These are phyloP conservation scores for Saururus chinensis DNA, from an alignment of 164 flowering plant species.

Conservation along the genomic window DNA sequence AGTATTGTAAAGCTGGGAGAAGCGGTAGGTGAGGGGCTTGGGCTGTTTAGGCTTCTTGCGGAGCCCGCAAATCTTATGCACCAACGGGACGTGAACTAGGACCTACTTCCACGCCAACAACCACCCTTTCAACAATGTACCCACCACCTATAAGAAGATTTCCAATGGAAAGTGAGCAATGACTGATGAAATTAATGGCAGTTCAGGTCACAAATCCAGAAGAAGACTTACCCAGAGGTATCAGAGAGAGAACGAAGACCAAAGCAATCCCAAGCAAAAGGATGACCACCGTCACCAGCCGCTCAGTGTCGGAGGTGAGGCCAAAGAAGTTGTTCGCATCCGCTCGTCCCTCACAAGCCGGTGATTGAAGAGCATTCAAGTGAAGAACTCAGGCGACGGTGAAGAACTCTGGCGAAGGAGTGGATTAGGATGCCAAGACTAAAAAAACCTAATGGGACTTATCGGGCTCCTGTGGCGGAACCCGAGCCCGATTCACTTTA, in stretches of 20 bases:
- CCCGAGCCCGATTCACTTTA: no score
- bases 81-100: conserved; percentile 78
- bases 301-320: no score
- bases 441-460: no score
- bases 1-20: conserved; percentile 31
- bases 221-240: not conserved
- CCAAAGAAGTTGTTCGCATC: no score
- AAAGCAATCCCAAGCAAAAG: not conserved
- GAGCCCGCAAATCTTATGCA: conserved; percentile 75
- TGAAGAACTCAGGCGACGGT: no score
- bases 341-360: no score
- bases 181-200: no score
- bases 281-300: no score
- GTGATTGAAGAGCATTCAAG: no score
- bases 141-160: not conserved
- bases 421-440: no score
- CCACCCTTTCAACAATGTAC: conserved; percentile 43
- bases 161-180: not conserved
- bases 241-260: conserved; percentile 2
- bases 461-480: no score
- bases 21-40: conserved; percentile 38
- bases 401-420: no score
- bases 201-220: not conserved
- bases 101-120: conserved; percentile 81
- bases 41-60: conserved; percentile 44